Evolutionary conservation across 495 filamentous ascomycete genomes (phyloP), one percentile per base, ranked within the genome.

Genomic region (Aeminium ludgeri): DNA sequence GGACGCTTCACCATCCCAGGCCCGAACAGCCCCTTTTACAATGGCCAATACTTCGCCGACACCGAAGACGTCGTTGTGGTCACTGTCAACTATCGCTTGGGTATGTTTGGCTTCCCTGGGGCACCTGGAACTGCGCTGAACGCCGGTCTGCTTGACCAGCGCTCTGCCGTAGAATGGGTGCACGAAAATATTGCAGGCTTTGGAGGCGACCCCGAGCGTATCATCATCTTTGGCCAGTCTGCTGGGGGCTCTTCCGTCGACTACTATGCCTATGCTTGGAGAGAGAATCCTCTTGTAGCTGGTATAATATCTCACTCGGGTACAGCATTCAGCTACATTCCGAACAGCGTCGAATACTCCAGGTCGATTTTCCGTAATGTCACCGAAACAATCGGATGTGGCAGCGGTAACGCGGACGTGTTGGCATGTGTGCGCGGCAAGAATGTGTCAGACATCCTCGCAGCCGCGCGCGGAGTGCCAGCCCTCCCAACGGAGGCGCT

Each of bases 181-280:
- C 64, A 70, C 20, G 66, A 71, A 44, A 81, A 82, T 49, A 78
- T 82, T 36, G 66, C 58, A 15, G 57, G 32, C 4, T 69, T 25
- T 8, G 23, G 23, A 25, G 23, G 23, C 23, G 23, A 25, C 23
- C 23, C 23, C 8, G 23, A 25, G 4, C 23, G 23, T 25, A 42
- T 44, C 35, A 38, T 34, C 17, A 20, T 38, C n/a, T 44, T 38
- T 15, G 41, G 41, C 23, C 41, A 44, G 19, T 37, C 34, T 1
- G 41, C 33, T 18, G 41, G 41, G 20, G 25, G 34, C 37, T 28
- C 19, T 12, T 28, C 36, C 27, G 43, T 40, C 16, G 37, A 45
- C 19, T 36, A 23, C 39, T 47, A 35, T 20, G 30, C 36, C 12
- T 47, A 42, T 28, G 39, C 38, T 17, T 47, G 34, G 17, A 33